Evolutionary conservation across 2,329 filamentous ascomycete genomes (phyloP), one percentile per base, ranked within the genome.

Genomic region (Ciborinia camelliae): DNA sequence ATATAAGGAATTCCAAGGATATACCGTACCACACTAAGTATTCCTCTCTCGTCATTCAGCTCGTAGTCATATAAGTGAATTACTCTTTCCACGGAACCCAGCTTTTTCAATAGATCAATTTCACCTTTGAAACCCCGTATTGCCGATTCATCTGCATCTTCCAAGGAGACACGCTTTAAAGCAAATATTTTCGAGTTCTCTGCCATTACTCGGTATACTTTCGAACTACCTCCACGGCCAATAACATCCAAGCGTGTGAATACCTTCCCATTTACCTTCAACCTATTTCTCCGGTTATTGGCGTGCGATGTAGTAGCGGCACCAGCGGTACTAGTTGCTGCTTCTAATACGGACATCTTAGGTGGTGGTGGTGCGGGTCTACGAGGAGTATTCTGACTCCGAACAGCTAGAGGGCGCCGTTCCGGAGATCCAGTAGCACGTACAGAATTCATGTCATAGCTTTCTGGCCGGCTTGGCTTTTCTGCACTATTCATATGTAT

Each of bases 121-220:
- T 99, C 95, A 63, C 94, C 94, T 76, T 96, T 95, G 80, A 91
- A 98, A 0, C 94, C 94, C 65, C 86, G 84, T 61, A 99, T 86
- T 0, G 91, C 91, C 30, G 83, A 81, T 70, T 95, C 91, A 73
- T 99, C 94, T 35, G 92, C 90, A 72, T 94, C 90, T 73, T 96
- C 92, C 9, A 98, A 82, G 61, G 94, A 91, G 30, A 99, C 95
- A 57, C 92, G 85, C 79, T 99, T 99, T 70, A 99, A 79, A 0
- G 95, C 95, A 77, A 97, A 93, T 77, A 97, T 91, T 76, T 93
- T 96, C 73, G 92, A 93, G 74, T 97, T 98, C 76, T 99, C 95
- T 0, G 95, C 94, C 81, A 96, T 96, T 41, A 99, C 95, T 53
- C 92, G 89, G 77, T 97, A 99, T 1, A 99, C 95, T 73, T 96